Conservation (phyloP, 345 rosid species). For the Acer negundo region DNA sequence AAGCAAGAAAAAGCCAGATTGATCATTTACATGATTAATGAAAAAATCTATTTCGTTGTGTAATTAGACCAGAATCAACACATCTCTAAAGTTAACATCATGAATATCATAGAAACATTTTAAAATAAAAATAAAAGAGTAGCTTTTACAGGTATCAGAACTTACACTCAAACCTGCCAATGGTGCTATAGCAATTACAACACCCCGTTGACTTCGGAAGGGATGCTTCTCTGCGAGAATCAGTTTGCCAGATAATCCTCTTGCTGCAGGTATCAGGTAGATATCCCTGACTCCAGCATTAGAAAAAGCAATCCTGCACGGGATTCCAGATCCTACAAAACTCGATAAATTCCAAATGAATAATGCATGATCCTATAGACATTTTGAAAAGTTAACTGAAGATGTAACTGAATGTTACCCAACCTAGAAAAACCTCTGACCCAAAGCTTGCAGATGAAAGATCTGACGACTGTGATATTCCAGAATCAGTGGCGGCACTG, state of each 20-base stretch:
- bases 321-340: slow-evolving; percentile 54
- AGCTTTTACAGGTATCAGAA: slow-evolving; percentile 6
- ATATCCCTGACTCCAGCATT: slow-evolving; percentile 59
- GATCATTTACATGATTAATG: not conserved
- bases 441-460: slow-evolving; percentile 62
- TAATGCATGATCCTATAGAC: slow-evolving; percentile 14
- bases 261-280: slow-evolving; percentile 45
- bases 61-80: not conserved
- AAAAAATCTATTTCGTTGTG: not conserved
- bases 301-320: slow-evolving; percentile 59
- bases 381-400: not conserved
- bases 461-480: slow-evolving; percentile 41
- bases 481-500: slow-evolving; percentile 34
- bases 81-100: not conserved
- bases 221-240: slow-evolving; percentile 76
- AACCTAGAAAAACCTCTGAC: slow-evolving; percentile 62
- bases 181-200: slow-evolving; percentile 65
- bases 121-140: not conserved
- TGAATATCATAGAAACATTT: not conserved
- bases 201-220: slow-evolving; percentile 53
- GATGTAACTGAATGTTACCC: slow-evolving; percentile 8
- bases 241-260: slow-evolving; percentile 53
- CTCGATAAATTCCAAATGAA: slow-evolving; percentile 11
- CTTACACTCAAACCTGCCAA: slow-evolving; percentile 60
- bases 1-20: not conserved